Conservation (phyloP, 225 moss, liverwort and hornwort genomes). For the Pseudisothecium myosuroides region DNA sequence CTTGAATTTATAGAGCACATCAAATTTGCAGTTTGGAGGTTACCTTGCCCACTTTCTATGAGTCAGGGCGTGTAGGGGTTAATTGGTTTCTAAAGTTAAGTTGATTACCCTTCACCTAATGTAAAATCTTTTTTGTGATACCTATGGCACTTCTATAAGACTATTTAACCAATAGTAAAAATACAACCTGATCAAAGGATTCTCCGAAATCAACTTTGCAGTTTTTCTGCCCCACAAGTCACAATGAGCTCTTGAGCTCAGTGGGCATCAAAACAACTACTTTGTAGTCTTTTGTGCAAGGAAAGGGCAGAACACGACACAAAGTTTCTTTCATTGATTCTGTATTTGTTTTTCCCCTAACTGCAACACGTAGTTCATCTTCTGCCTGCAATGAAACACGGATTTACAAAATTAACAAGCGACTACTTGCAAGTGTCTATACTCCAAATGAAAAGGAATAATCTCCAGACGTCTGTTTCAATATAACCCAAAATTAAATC, state of each 20-base stretch:
- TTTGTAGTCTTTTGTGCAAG: background rate
- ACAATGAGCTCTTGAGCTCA: background rate
- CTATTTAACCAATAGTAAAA: background rate
- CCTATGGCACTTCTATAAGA: background rate
- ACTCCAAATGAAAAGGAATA: background rate
- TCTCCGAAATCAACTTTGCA: background rate
- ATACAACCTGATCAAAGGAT: background rate
- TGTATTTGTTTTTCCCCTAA: background rate
- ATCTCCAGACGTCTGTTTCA: background rate
- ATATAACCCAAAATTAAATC: background rate
- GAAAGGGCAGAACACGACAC: background rate
- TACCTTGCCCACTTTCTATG: background rate
- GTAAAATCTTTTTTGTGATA: background rate
- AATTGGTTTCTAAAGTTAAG: background rate
- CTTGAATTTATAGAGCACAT: too few relatives aligned
- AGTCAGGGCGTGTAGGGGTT: background rate
- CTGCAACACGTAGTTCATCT: slow-evolving; percentile 1
- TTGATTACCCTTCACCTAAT: background rate
- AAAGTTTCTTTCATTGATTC: background rate
- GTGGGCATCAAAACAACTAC: background rate
- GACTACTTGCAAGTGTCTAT: too few relatives aligned
- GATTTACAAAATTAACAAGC: background rate
- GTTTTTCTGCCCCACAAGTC: background rate
- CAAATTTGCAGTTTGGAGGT: background rate
- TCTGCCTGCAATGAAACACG: background rate